A percentile compares a stretch with the other conserved stretches of the same genome.
Evolutionary conservation across 495 filamentous ascomycete species (phyloP).

Genomic region (Parachaetomium inaequale): DNA sequence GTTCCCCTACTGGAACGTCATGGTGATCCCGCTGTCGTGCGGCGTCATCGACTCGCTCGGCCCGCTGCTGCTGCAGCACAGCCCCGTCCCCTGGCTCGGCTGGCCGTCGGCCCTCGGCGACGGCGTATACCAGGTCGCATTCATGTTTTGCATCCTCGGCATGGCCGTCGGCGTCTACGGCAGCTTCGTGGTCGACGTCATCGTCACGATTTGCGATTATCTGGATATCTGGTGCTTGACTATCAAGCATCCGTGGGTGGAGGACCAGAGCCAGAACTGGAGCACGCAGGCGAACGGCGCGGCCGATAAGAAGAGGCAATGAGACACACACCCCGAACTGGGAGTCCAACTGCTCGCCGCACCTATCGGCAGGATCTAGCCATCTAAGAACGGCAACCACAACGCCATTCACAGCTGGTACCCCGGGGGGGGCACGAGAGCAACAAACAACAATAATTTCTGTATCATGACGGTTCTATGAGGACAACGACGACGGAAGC

Average conservation of each 20-base stretch:
- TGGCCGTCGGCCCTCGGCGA: constrained; percentile 77
- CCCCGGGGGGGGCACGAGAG: not conserved
- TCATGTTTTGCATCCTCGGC: constrained; percentile 79
- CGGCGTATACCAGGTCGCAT: constrained; percentile 76
- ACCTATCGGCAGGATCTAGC: too few relatives aligned
- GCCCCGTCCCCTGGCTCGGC: constrained; percentile 56
- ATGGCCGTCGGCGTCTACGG: constrained; percentile 82
- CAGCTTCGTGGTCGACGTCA: constrained; percentile 93
- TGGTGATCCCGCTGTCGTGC: constrained; percentile 62
- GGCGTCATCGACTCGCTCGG: constrained; percentile 77
- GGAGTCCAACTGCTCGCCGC: too few relatives aligned
- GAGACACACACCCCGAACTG: too few relatives aligned
- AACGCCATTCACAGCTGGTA: not conserved
- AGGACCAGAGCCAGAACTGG: constrained; percentile 33
- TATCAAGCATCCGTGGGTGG: constrained; percentile 74
- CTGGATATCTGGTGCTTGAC: constrained; percentile 97
- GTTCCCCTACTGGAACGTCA: constrained; percentile 86
- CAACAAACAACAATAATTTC: not conserved
- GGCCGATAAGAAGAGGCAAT: constrained; percentile 33
- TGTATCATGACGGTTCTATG: not conserved
- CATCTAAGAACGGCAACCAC: too few relatives aligned
- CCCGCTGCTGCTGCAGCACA: constrained; percentile 52
- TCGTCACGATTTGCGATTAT: constrained; percentile 95
- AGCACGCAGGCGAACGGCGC: not conserved
- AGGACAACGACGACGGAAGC: not conserved